A percentile compares a stretch with the other conserved stretches of the same genome.
Conservation (phyloP, 2,329 filamentous ascomycete genomes). For the Myriosclerotinia duriaeana region DNA sequence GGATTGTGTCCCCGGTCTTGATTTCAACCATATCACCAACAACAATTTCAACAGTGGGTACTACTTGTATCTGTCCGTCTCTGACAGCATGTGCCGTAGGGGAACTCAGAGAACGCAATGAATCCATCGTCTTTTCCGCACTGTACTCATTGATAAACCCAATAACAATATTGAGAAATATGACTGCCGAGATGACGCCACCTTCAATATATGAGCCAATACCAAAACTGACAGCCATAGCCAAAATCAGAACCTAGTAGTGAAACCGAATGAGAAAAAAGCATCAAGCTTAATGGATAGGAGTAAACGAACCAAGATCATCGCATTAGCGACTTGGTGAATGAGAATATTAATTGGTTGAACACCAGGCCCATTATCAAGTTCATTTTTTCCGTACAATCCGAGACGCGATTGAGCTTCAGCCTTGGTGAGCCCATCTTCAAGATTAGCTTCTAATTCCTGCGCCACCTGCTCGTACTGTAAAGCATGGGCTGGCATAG, state of each 20-base stretch:
- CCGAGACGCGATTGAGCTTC: slow-evolving; percentile 57
- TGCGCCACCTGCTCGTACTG: slow-evolving; percentile 51
- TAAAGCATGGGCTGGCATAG: slow-evolving; percentile 63
- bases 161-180: slow-evolving; percentile 57
- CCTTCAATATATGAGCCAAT: slow-evolving; percentile 61
- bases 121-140: slow-evolving; percentile 55
- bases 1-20: slow-evolving; percentile 49
- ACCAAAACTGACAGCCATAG: slow-evolving; percentile 57
- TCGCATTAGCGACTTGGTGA: slow-evolving; percentile 65
- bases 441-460: slow-evolving; percentile 55
- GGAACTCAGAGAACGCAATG: slow-evolving; percentile 50
- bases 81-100: slow-evolving; percentile 53
- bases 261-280: slow-evolving; percentile 38
- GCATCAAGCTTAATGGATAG: background rate
- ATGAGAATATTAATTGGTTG: slow-evolving; percentile 63
- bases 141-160: slow-evolving; percentile 56
- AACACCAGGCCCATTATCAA: slow-evolving; percentile 60
- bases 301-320: slow-evolving; percentile 54
- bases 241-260: slow-evolving; percentile 52
- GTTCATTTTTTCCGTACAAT: slow-evolving; percentile 60
- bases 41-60: slow-evolving; percentile 55
- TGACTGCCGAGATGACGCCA: slow-evolving; percentile 57
- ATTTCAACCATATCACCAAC: slow-evolving; percentile 59
- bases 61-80: slow-evolving; percentile 49
- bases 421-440: slow-evolving; percentile 55